Evolutionary conservation across 1,284 basidiomycete species (phyloP).

Genomic region (Pseudozyma hubeiensis): DNA sequence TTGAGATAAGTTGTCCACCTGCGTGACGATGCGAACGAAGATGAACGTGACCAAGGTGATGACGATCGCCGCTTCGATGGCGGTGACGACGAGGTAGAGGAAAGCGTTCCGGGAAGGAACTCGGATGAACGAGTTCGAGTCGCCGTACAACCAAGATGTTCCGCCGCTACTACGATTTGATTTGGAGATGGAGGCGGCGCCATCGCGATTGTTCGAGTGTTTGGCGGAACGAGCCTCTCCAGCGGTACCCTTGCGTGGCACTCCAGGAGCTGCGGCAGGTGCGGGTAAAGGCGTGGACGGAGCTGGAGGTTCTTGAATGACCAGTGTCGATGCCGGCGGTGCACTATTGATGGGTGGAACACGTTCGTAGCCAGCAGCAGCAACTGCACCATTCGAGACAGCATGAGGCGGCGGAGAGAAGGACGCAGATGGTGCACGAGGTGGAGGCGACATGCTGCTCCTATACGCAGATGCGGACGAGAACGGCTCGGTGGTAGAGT

Average conservation of each 20-base stretch:
- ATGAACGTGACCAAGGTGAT: conserved; percentile 54
- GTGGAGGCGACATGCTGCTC: conserved; percentile 17
- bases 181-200: conserved; percentile 38
- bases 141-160: conserved; percentile 32
- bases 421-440: conserved; percentile 5
- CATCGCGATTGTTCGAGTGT: conserved; percentile 19
- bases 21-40: conserved; percentile 47
- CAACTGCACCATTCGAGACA: conserved; percentile 6
- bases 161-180: conserved; percentile 23
- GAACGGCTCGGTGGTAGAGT: conserved; percentile 17
- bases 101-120: conserved; percentile 27
- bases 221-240: conserved; percentile 10
- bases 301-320: conserved; percentile 21
- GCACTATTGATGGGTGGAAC: conserved; percentile 9
- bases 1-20: conserved; percentile 48
- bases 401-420: neutral
- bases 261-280: conserved; percentile 1
- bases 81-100: conserved; percentile 34
- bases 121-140: conserved; percentile 30
- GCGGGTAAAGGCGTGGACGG: conserved; percentile 8
- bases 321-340: conserved; percentile 26
- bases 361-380: conserved; percentile 19
- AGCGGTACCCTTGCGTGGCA: neutral
- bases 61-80: conserved; percentile 50
- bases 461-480: conserved; percentile 41